Evolutionary conservation across 2,329 filamentous ascomycete genomes (phyloP).

Genomic region (Mariannaea elegans): DNA sequence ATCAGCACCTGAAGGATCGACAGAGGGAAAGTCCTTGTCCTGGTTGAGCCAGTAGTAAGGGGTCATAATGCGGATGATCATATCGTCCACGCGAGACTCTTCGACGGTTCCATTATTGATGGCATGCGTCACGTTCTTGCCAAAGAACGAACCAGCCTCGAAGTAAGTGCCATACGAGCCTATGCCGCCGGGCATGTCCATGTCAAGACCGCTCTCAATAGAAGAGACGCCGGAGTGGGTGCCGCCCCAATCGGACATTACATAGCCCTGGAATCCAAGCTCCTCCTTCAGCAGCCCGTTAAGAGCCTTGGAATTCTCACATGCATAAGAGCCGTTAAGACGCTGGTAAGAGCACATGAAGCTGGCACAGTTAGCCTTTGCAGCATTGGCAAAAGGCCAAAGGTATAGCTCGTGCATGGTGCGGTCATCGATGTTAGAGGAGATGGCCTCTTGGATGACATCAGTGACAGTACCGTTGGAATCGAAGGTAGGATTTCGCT

Average conservation of each 20-base stretch:
- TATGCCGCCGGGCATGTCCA: slow-evolving; percentile 60
- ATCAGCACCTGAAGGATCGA: slow-evolving; percentile 56
- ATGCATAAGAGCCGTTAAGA: slow-evolving; percentile 59
- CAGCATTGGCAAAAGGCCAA: slow-evolving; percentile 47
- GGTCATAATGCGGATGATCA: slow-evolving; percentile 63
- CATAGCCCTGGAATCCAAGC: slow-evolving; percentile 58
- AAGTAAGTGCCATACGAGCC: slow-evolving; percentile 43
- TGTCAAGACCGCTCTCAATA: slow-evolving; percentile 57
- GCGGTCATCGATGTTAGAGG: slow-evolving; percentile 64
- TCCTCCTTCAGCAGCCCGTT: slow-evolving; percentile 61
- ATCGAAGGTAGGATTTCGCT: slow-evolving; percentile 41
- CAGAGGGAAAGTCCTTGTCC: slow-evolving; percentile 54
- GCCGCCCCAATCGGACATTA: slow-evolving; percentile 56
- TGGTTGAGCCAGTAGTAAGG: slow-evolving; percentile 61
- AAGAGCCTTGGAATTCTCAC: slow-evolving; percentile 57
- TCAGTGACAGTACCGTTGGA: slow-evolving; percentile 37
- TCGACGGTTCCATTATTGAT: slow-evolving; percentile 58
- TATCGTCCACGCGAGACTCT: slow-evolving; percentile 54
- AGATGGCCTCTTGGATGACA: slow-evolving; percentile 42
- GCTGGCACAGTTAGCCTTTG: slow-evolving; percentile 43
- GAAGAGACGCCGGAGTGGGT: slow-evolving; percentile 52
- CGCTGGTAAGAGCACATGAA: slow-evolving; percentile 57
- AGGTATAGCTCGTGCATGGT: slow-evolving; percentile 64
- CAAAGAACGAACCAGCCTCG: slow-evolving; percentile 52
- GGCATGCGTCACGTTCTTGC: slow-evolving; percentile 54